Evolutionary conservation across 2,329 filamentous ascomycete genomes (phyloP).

Genomic region (Nigrograna mackinnonii): DNA sequence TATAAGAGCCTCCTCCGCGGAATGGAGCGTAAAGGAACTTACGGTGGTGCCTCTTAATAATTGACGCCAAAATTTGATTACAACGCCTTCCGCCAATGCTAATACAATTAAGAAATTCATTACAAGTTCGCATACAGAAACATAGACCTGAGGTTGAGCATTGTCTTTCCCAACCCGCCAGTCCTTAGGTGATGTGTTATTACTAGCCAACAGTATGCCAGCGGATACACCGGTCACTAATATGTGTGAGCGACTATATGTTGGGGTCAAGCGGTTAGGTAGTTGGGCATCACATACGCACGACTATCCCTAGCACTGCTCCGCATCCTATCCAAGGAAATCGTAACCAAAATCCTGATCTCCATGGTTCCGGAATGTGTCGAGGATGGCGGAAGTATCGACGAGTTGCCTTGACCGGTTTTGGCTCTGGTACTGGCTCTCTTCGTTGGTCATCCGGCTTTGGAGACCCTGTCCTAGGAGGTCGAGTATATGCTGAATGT

Average conservation of each 20-base stretch:
- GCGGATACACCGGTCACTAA: slow-evolving; percentile 22
- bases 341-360: slow-evolving; percentile 15
- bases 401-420: slow-evolving; percentile 1
- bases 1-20: neutral
- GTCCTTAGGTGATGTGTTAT: slow-evolving; percentile 10
- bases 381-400: slow-evolving; percentile 21
- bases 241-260: neutral
- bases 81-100: slow-evolving; percentile 20
- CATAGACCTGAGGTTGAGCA: slow-evolving; percentile 21
- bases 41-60: slow-evolving; percentile 19
- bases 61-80: slow-evolving; percentile 21
- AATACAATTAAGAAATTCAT: slow-evolving; percentile 21
- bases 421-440: neutral
- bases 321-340: slow-evolving; percentile 23
- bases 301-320: slow-evolving; percentile 12
- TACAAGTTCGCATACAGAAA: slow-evolving; percentile 22
- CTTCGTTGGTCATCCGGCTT: slow-evolving; percentile 3
- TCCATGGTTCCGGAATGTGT: slow-evolving; percentile 22
- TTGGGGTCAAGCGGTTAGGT: neutral
- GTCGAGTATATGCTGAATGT: slow-evolving; percentile 6
- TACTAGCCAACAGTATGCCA: slow-evolving; percentile 18
- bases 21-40: slow-evolving; percentile 4
- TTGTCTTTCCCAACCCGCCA: slow-evolving; percentile 21
- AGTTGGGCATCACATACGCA: slow-evolving; percentile 9
- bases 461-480: slow-evolving; percentile 2